Evolutionary conservation across 371 early-diverging fungal species (phyloP), one percentile per base, ranked within the genome.

Genomic region (Mycotypha africana): DNA sequence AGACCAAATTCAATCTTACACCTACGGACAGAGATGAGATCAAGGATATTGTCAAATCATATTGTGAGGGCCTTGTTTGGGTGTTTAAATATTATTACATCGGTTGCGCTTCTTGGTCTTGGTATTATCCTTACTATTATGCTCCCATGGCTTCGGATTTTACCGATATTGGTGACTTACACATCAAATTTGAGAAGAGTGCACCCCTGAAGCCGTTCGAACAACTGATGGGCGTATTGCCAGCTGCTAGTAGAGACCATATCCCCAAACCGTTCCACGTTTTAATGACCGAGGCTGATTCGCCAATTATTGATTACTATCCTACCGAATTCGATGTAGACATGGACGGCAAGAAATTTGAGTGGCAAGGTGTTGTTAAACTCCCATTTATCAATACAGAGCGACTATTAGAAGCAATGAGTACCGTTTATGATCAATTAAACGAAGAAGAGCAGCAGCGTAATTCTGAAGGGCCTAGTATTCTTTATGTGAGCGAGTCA

Each of bases 91-190:
- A 99, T 68, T 99, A 99, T 59, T 94, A 93, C 65, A 80, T 86
- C 58, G 84, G 97, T 16, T 88, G 89, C 49, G 90, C 85, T 11
- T 92, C 94, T 17, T 99, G 99, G 99, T 84, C 89, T 26, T 99
- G 97, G 97, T 99, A 86, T 73, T 99, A 91, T 62, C 98, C 99
- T 3, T 93, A 90, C 65, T 93, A 99, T 68, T 99, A 97, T 67
- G 92, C 99, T 16, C 99, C 99, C 10, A 91, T 94, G 71, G 91
- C 92, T 3, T 82, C 85, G 4, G 95, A 97, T 66, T 91, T 98
- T 60, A 74, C 81, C 33, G 84, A 88, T 52, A 79, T 91, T 52
- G 85, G 68, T 37, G 65, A 82, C 42, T 63, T 91, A 38, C 73
- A 83, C 35, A 77, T 91, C 50, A 58, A 62, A 14, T 95, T 97